Conservation (phyloP, 441 rosid genomes). For the Bruguiera hainesii region DNA sequence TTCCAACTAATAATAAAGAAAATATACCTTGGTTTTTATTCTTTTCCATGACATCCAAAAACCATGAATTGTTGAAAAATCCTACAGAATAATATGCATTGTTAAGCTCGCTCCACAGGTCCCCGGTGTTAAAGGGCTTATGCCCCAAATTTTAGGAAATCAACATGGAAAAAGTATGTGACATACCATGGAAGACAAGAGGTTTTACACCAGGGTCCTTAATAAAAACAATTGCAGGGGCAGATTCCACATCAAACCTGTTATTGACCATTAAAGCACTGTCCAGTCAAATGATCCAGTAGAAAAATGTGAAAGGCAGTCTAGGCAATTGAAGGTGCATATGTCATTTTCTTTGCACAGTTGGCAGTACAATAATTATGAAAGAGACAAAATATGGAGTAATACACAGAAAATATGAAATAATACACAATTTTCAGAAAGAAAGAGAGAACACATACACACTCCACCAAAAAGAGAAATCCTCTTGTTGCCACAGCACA, state of each 20-base stretch:
- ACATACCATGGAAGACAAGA: constrained; percentile 73
- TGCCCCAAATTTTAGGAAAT: constrained; percentile 12
- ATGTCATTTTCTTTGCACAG: not conserved
- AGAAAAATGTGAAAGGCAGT: not conserved
- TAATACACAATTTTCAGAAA: not conserved
- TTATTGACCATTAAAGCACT: constrained; percentile 26
- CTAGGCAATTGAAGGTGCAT: constrained; percentile 16
- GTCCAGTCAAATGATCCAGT: constrained; percentile 10
- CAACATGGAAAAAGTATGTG: constrained; percentile 21
- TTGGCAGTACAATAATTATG: not conserved
- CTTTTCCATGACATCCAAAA: constrained; percentile 64
- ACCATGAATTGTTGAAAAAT: constrained; percentile 67
- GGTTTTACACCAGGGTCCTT: constrained; percentile 94
- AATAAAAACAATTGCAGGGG: constrained; percentile 85
- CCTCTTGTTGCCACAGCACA: constrained; percentile 91
- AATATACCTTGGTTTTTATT: constrained; percentile 75
- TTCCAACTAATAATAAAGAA: not conserved
- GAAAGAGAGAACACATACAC: constrained; percentile 50
- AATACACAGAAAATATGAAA: not conserved
- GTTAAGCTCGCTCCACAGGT: constrained; percentile 24
- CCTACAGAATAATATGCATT: constrained; percentile 47
- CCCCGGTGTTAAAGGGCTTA: not conserved
- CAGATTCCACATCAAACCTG: constrained; percentile 96
- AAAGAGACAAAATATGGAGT: not conserved
- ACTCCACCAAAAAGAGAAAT: constrained; percentile 95